Percentiles rank a stretch among this genome's conserved stretches.
phyloP scores from a whole-genome alignment of 192 early-diverging fungal species.

The Coemansia asiatica region DNA sequence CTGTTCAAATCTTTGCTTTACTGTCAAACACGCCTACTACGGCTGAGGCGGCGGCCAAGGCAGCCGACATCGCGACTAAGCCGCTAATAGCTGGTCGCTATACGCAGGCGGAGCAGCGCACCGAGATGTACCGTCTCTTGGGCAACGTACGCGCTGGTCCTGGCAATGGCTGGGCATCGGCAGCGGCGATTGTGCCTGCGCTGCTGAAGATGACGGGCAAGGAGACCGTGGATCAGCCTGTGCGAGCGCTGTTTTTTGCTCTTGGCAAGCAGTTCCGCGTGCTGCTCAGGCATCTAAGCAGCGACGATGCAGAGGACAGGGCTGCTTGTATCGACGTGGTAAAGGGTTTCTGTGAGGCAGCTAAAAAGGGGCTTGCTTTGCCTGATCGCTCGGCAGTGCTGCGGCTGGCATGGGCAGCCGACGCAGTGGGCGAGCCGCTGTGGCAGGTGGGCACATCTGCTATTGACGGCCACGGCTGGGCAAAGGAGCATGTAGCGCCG shows the following conservation, averaged over 20 bases:
- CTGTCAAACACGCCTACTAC: conserved; percentile 30
- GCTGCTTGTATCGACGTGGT: not conserved
- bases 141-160: conserved; percentile 30
- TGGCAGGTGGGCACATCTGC: conserved; percentile 30
- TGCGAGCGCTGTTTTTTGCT: conserved; percentile 62
- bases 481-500: conserved; percentile 30
- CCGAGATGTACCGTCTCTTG: conserved; percentile 61
- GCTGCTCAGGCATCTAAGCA: conserved; percentile 34
- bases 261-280: conserved; percentile 59
- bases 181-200: conserved; percentile 58
- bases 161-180: conserved; percentile 35
- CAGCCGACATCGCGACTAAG: conserved; percentile 21
- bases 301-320: conserved; percentile 8
- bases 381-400: conserved; percentile 60
- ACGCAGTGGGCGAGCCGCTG: conserved; percentile 58
- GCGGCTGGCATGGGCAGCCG: conserved; percentile 67
- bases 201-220: conserved; percentile 69
- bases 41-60: conserved; percentile 15
- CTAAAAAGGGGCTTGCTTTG: conserved; percentile 58
- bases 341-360: conserved; percentile 11
- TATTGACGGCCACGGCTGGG: conserved; percentile 7
- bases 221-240: conserved; percentile 75
- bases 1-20: conserved; percentile 29
- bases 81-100: conserved; percentile 59
- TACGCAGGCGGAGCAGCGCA: conserved; percentile 68